A percentile compares a stretch with the other conserved stretches of the same genome.
Evolutionary conservation across 176 grass and related monocot genomes (phyloP).

Genomic region (Elaeis guineensis): DNA sequence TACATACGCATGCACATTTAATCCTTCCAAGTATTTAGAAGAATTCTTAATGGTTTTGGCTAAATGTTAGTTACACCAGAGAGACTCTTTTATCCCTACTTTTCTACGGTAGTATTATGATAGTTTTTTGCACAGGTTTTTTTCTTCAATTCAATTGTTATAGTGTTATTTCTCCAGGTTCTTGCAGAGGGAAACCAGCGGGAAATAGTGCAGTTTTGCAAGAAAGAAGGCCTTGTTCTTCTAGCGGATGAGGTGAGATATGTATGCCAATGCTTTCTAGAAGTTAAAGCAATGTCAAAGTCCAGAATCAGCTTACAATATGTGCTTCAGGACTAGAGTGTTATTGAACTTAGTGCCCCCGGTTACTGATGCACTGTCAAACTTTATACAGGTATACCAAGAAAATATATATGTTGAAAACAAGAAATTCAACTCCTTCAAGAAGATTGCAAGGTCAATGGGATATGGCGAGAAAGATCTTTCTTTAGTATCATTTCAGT

Average conservation of each 20-base stretch:
- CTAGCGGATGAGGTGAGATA: constrained; percentile 64
- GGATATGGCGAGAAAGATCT: constrained; percentile 54
- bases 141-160: too few relatives aligned
- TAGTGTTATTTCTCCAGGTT: constrained; percentile 27
- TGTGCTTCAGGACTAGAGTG: too few relatives aligned
- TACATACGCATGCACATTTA: too few relatives aligned
- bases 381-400: constrained; percentile 64
- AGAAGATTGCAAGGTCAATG: constrained; percentile 70
- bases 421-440: constrained; percentile 85
- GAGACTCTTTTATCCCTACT: too few relatives aligned
- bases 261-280: too few relatives aligned
- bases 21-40: too few relatives aligned
- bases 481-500: constrained; percentile 59
- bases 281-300: too few relatives aligned
- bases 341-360: neutral
- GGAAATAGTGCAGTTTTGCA: constrained; percentile 66
- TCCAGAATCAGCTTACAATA: too few relatives aligned
- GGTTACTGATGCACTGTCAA: neutral
- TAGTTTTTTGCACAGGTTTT: neutral
- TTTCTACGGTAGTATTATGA: too few relatives aligned
- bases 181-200: constrained; percentile 43
- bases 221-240: constrained; percentile 62
- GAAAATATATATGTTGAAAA: constrained; percentile 52
- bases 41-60: too few relatives aligned
- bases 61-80: too few relatives aligned